Percentiles rank a stretch among this genome's conserved stretches.
Conservation (phyloP, 768 basidiomycete species). For the Auriscalpium vulgare region DNA sequence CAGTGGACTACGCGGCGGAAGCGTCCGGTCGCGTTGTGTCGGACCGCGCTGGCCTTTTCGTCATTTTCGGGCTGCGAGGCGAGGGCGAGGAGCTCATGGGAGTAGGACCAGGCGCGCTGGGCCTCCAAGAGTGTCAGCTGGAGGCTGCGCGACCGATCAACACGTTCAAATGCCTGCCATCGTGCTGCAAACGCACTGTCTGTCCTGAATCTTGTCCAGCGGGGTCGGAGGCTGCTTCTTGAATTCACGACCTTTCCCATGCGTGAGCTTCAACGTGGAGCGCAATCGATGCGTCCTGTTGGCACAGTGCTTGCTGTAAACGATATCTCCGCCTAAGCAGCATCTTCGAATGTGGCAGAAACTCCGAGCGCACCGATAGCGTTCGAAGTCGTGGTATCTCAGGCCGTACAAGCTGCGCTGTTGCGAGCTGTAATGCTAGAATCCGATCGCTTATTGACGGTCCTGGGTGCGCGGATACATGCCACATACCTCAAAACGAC, state of each 20-base stretch:
- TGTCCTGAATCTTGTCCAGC: conserved; percentile 67
- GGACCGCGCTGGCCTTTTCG: conserved; percentile 43
- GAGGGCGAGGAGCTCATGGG: conserved; percentile 63
- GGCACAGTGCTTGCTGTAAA: conserved; percentile 76
- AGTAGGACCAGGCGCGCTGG: conserved; percentile 87
- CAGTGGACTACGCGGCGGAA: conserved; percentile 75
- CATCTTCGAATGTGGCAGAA: not conserved
- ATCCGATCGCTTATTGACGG: not conserved
- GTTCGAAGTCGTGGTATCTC: conserved; percentile 79
- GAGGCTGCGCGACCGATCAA: conserved; percentile 36
- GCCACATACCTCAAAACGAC: conserved; percentile 33
- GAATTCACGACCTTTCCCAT: conserved; percentile 86
- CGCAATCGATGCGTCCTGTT: conserved; percentile 86
- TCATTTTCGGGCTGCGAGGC: conserved; percentile 33
- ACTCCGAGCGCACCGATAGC: conserved; percentile 58
- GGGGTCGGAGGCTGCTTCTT: conserved; percentile 69
- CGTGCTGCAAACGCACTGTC: conserved; percentile 52
- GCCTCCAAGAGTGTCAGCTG: conserved; percentile 84
- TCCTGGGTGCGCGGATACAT: not conserved
- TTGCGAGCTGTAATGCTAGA: conserved; percentile 72
- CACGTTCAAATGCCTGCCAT: conserved; percentile 9
- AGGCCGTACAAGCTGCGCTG: conserved; percentile 88
- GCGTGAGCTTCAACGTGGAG: conserved; percentile 75
- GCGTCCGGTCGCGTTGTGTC: conserved; percentile 70
- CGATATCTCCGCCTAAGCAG: not conserved